Evolutionary conservation across 2,329 filamentous ascomycete species (phyloP), one percentile per base, ranked within the genome.

Genomic region (Talaromyces sp.): DNA sequence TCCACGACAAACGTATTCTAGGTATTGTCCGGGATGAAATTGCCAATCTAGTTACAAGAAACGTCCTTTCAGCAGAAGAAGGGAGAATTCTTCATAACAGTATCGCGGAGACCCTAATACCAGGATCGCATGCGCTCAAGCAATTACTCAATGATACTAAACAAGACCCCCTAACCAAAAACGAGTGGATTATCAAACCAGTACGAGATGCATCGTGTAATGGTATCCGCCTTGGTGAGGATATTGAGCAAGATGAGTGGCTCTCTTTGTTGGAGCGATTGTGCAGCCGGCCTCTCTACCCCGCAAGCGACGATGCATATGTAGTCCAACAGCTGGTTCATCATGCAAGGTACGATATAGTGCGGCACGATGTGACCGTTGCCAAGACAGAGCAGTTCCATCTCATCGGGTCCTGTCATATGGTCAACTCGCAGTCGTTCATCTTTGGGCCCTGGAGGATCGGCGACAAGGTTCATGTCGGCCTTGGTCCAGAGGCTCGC

Each of bases 1-100:
- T 65, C 2, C 70, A 72, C 39, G 70, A 73, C 39, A 73, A 72
- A 60, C 36, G 70, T 33, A 69, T 73, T 62, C 61, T 73, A 3
- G 67, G 72, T 4, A 61, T 76, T 36, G 61, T 73, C 25, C 56
- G 64, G n/a, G 60, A 74, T 54, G 51, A 58, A 50, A 46, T 58
- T 5, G 6, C 56, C 3, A 50, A 36, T 11, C 36, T 73, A 8
- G 63, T 67, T 5, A 19, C 37, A 2, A 40, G 61, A 17, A 62
- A 63, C 0, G 46, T 69, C 0, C 40, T 71, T 2, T 59, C 58
- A 7, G 6, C 54, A 19, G 39, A 56, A 6, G 63, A 69, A 57
- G 66, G 65, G 5, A 25, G 25, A 1, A 25, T 56, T 1, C 60
- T 71, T 4, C 51, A 57, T 19, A 48, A 63, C 5, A 65, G 67